These are phyloP conservation scores for Saccharum officinarum DNA, from an alignment of 176 grass and related monocot species.

Conservation along the genomic window DNA sequence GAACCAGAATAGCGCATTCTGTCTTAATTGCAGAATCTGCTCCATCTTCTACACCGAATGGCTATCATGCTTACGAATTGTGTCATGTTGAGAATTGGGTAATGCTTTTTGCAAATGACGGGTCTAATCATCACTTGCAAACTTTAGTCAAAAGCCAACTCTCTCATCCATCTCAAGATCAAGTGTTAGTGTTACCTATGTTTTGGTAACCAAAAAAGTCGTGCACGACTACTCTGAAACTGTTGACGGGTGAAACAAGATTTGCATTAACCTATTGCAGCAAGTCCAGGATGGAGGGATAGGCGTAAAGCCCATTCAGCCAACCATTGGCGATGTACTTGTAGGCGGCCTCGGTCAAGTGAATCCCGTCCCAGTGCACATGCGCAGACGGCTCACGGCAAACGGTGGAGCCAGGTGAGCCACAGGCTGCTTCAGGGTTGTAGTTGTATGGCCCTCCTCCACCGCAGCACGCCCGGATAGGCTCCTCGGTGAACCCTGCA, in stretches of 20 bases:
- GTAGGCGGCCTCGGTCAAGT: conserved; percentile 64
- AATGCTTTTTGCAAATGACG: neutral
- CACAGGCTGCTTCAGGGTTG: conserved; percentile 35
- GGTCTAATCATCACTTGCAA: neutral
- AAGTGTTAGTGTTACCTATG: too few species aligned
- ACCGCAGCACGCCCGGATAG: conserved; percentile 56
- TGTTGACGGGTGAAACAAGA: neutral
- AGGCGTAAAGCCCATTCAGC: conserved; percentile 52
- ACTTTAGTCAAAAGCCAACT: neutral
- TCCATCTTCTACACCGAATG: neutral
- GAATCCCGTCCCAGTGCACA: conserved; percentile 60
- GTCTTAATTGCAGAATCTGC: neutral
- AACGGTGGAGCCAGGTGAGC: conserved; percentile 17
- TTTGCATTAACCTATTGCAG: conserved; percentile 8
- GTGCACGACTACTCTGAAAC: neutral
- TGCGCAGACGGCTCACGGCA: conserved; percentile 42
- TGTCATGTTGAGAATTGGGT: neutral
- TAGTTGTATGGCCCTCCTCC: conserved; percentile 67
- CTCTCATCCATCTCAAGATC: neutral
- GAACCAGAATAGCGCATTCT: neutral
- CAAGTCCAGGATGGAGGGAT: conserved; percentile 46
- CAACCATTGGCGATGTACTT: conserved; percentile 42
- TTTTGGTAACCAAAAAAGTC: neutral
- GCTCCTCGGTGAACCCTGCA: conserved; percentile 48
- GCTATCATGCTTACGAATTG: neutral